A percentile compares a stretch with the other conserved stretches of the same genome.
These are phyloP conservation scores for Cavenderia fasciculata DNA, from an alignment of 78 protist genomes.

Conservation along the genomic window DNA sequence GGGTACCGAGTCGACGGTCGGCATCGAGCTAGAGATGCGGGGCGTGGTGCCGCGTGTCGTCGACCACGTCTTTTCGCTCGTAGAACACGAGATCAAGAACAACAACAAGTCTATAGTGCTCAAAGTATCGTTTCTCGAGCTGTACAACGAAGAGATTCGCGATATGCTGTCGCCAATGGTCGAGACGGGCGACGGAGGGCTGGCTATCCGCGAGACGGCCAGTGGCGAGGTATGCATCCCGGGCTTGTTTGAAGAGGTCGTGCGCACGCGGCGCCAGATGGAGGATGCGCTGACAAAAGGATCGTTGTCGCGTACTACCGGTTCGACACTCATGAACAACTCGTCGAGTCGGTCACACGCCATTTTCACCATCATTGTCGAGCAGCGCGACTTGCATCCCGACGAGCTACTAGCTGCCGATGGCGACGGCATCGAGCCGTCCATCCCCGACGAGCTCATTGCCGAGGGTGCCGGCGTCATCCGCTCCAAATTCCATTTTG, in stretches of 20 bases:
- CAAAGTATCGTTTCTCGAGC: slow-evolving; percentile 86
- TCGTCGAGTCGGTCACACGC: slow-evolving; percentile 96
- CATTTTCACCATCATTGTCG: slow-evolving; percentile 85
- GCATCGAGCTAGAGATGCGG: slow-evolving; percentile 17
- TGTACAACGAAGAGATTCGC: slow-evolving; percentile 92
- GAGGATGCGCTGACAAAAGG: slow-evolving; percentile 77
- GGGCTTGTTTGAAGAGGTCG: slow-evolving; percentile 78
- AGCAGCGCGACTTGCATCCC: slow-evolving; percentile 13
- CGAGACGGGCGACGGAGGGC: slow-evolving; percentile 48
- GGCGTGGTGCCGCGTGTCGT: slow-evolving; percentile 87
- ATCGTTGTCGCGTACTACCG: slow-evolving; percentile 79
- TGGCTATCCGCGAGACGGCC: slow-evolving; percentile 61
- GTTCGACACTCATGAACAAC: slow-evolving; percentile 84
- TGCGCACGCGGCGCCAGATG: slow-evolving; percentile 72
- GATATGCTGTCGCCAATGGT: slow-evolving; percentile 84
- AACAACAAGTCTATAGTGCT: slow-evolving; percentile 10
- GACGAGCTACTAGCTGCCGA: background rate
- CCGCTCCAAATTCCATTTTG: slow-evolving; percentile 79
- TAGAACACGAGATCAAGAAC: slow-evolving; percentile 51
- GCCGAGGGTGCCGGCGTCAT: no score
- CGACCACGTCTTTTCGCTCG: slow-evolving; percentile 24
- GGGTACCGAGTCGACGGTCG: slow-evolving; percentile 71
- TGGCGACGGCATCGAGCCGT: background rate
- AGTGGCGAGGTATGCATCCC: slow-evolving; percentile 71
- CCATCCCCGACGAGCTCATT: slow-evolving; percentile 39